A percentile compares a stretch with the other conserved stretches of the same genome.
Conservation (phyloP, 371 early-diverging fungal species). For the Sporodiniella umbellata region DNA sequence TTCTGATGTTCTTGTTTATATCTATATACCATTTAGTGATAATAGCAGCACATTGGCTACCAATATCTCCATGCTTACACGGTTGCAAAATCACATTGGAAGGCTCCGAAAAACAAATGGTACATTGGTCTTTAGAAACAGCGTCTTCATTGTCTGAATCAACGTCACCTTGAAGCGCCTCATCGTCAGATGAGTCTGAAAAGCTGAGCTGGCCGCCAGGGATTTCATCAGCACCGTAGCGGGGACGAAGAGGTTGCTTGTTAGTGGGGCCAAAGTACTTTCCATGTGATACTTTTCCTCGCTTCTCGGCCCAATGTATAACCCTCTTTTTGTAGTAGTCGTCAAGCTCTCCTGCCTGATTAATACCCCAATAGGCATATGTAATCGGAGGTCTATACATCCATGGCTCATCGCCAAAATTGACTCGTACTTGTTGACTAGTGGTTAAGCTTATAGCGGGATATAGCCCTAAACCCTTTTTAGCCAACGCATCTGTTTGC, state of each 20-base stretch:
- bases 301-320: conserved; percentile 18
- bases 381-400: conserved; percentile 39
- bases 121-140: conserved; percentile 39
- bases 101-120: conserved; percentile 46
- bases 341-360: conserved; percentile 27
- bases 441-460: conserved; percentile 48
- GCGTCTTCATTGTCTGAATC: conserved; percentile 7
- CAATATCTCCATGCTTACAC: conserved; percentile 43
- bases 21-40: conserved; percentile 42
- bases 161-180: conserved; percentile 1
- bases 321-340: conserved; percentile 21
- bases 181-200: conserved; percentile 6
- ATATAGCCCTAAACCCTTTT: conserved; percentile 31
- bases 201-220: conserved; percentile 1
- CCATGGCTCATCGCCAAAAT: conserved; percentile 49
- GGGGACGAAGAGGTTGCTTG: conserved; percentile 10
- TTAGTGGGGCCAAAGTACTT: conserved; percentile 14
- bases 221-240: conserved; percentile 6
- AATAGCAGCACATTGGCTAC: conserved; percentile 33
- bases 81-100: conserved; percentile 36
- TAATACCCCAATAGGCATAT: conserved; percentile 23
- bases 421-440: conserved; percentile 40
- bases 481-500: neutral
- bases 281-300: conserved; percentile 11
- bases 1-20: no score